phyloP scores from a whole-genome alignment of 78 protist genomes.

The Guillardia theta region DNA sequence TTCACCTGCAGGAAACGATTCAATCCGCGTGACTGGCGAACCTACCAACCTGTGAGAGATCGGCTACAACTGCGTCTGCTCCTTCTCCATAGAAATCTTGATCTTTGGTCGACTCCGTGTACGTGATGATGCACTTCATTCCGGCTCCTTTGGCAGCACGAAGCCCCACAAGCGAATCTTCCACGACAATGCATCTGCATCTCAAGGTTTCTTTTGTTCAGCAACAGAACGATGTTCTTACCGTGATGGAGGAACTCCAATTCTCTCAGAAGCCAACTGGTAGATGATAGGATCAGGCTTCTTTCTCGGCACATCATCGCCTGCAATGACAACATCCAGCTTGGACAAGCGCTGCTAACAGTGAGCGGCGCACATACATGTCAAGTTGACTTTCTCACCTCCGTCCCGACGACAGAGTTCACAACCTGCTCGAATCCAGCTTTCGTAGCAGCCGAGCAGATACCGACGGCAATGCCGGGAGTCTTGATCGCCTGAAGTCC shows the following conservation, averaged over 20 bases:
- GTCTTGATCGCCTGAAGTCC: neutral
- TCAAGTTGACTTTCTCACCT: no score
- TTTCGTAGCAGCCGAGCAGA: neutral
- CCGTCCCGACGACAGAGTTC: neutral
- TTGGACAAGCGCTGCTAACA: neutral
- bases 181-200: neutral
- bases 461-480: neutral
- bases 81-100: neutral
- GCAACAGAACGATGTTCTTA: no score
- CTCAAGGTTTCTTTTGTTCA: no score
- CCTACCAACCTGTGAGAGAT: neutral
- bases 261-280: neutral
- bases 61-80: neutral
- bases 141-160: conserved; percentile 7
- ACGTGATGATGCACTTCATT: neutral
- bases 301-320: conserved; percentile 14
- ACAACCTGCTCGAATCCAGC: conserved; percentile 21
- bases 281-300: conserved; percentile 19
- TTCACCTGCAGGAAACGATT: no score
- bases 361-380: no score
- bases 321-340: neutral
- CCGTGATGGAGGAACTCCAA: neutral
- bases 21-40: no score
- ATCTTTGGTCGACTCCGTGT: neutral
- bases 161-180: neutral